A percentile compares a stretch with the other conserved stretches of the same genome.
Evolutionary conservation across 345 rosid species (phyloP).

Genomic region (Populus pruinosa): DNA sequence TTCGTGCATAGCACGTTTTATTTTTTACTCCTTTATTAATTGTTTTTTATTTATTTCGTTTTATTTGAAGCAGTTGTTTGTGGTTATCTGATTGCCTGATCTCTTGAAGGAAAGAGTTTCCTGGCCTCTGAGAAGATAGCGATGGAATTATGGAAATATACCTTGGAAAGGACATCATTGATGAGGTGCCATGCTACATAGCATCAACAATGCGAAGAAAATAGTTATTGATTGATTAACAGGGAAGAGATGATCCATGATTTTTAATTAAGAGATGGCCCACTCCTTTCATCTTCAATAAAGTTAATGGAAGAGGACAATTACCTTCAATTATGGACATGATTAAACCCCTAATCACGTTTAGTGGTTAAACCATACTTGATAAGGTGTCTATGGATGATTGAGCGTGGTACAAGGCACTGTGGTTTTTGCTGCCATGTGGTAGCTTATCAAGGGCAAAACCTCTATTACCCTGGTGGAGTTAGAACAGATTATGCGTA

Average conservation of each 20-base stretch:
- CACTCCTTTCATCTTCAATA: too few species aligned
- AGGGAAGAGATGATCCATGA: not conserved
- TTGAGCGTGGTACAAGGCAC: not conserved
- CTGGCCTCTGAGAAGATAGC: not conserved
- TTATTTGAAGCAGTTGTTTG: not conserved
- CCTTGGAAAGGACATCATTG: not conserved
- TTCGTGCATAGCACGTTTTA: not conserved
- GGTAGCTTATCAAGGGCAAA: not conserved
- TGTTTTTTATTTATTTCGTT: too few species aligned
- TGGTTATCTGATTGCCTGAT: not conserved
- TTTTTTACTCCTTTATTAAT: not conserved
- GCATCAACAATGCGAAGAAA: not conserved
- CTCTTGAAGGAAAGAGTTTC: not conserved
- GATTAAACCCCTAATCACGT: not conserved
- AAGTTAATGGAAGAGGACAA: not conserved
- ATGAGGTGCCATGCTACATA: not conserved
- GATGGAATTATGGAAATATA: not conserved
- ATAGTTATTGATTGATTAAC: not conserved
- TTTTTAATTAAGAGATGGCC: not conserved
- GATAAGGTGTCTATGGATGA: not conserved
- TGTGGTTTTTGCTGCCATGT: conserved; percentile 6
- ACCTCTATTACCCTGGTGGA: not conserved
- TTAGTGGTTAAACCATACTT: conserved; percentile 2
- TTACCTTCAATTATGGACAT: conserved; percentile 3
- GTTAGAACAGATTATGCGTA: not conserved